phyloP scores from a whole-genome alignment of 257 asterid genomes.

The Solanum etuberosum region DNA sequence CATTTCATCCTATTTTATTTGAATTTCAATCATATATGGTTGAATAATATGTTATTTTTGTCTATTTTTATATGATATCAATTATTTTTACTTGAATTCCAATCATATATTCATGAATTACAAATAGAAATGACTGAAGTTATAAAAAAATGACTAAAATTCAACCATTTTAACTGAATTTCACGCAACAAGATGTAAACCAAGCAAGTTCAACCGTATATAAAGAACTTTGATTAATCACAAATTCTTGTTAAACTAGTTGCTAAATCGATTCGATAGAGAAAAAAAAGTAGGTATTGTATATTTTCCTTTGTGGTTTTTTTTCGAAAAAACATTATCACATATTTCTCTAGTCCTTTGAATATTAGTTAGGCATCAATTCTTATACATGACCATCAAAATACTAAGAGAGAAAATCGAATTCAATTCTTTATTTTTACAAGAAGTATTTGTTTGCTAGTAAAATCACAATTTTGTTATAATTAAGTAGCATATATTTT shows the following conservation, averaged over 20 bases:
- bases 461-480: neutral
- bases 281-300: neutral
- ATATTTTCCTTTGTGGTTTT: no score
- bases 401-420: neutral
- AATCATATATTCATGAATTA: neutral
- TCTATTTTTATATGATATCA: neutral
- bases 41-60: neutral
- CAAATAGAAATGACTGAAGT: neutral
- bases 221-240: neutral
- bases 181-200: neutral
- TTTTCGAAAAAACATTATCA: no score
- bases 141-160: neutral
- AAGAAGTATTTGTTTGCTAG: neutral
- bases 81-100: neutral
- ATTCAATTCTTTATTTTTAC: neutral
- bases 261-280: neutral
- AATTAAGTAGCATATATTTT: neutral
- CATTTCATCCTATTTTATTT: neutral
- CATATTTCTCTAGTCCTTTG: neutral
- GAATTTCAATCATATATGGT: neutral
- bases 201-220: neutral
- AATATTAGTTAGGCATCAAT: neutral
- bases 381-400: neutral
- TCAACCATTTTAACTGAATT: neutral
- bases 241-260: neutral